These are phyloP conservation scores for Talaromyces stipitatus DNA, from an alignment of 495 filamentous ascomycete genomes.

Conservation along the genomic window DNA sequence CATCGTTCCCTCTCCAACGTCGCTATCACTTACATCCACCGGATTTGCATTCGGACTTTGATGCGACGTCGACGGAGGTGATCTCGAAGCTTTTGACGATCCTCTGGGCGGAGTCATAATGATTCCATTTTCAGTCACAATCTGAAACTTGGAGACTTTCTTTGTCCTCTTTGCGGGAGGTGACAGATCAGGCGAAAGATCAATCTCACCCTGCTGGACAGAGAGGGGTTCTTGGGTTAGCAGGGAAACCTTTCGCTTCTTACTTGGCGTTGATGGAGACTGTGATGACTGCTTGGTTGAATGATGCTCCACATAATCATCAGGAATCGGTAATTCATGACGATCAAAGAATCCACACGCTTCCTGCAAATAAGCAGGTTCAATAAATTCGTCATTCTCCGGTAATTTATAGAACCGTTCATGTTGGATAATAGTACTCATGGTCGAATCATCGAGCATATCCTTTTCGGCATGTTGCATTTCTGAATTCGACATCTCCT, in stretches of 20 bases:
- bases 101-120: slow-evolving; percentile 13
- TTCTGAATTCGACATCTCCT: slow-evolving; percentile 72
- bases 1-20: background rate
- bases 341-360: slow-evolving; percentile 32
- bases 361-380: slow-evolving; percentile 17
- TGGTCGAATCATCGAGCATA: slow-evolving; percentile 67
- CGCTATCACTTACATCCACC: background rate
- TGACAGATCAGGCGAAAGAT: slow-evolving; percentile 1
- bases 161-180: slow-evolving; percentile 13
- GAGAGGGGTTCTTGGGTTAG: background rate
- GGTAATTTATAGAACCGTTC: slow-evolving; percentile 56
- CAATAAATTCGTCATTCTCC: slow-evolving; percentile 23
- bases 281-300: background rate
- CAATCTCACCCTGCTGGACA: background rate
- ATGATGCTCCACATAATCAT: slow-evolving; percentile 14
- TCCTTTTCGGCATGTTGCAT: slow-evolving; percentile 55
- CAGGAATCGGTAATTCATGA: slow-evolving; percentile 30
- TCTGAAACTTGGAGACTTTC: background rate
- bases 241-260: slow-evolving; percentile 12
- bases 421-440: slow-evolving; percentile 73
- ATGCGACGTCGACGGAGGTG: background rate
- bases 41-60: background rate
- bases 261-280: background rate
- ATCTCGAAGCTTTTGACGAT: background rate
- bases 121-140: slow-evolving; percentile 15